These are phyloP conservation scores for Lactarius trivialis DNA, from an alignment of 768 basidiomycete species.

Conservation along the genomic window DNA sequence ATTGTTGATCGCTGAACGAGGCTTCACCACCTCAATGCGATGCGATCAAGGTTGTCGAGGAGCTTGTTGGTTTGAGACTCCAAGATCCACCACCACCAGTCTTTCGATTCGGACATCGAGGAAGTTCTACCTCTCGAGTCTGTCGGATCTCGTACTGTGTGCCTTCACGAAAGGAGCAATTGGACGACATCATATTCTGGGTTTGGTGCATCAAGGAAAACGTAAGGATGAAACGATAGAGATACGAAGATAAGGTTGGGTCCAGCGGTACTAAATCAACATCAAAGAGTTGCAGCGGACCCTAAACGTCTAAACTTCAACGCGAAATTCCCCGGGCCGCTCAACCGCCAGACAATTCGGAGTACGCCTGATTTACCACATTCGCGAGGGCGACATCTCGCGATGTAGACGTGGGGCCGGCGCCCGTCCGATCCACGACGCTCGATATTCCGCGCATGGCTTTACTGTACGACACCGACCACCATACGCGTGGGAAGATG, in stretches of 20 bases:
- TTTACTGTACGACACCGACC: slow-evolving; percentile 13
- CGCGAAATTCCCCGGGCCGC: not conserved
- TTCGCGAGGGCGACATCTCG: not conserved
- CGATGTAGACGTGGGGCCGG: slow-evolving; percentile 7
- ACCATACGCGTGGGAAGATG: slow-evolving; percentile 5
- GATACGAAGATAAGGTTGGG: slow-evolving; percentile 5
- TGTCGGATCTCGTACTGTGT: slow-evolving; percentile 1
- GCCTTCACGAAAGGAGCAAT: slow-evolving; percentile 12
- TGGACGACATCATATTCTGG: not conserved
- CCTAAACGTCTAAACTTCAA: slow-evolving; percentile 13
- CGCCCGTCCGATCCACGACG: slow-evolving; percentile 4
- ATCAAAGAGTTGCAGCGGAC: slow-evolving; percentile 3
- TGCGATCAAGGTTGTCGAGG: too few relatives aligned
- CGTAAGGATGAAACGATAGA: slow-evolving; percentile 23
- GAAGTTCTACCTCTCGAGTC: slow-evolving; percentile 1
- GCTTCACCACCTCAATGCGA: too few relatives aligned
- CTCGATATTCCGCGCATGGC: slow-evolving; percentile 6
- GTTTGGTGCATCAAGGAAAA: slow-evolving; percentile 19
- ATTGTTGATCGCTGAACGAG: too few relatives aligned
- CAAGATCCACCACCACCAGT: too few relatives aligned
- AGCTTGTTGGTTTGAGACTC: too few relatives aligned
- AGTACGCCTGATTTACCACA: slow-evolving; percentile 14
- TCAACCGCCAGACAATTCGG: slow-evolving; percentile 2
- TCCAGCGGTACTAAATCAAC: slow-evolving; percentile 3
- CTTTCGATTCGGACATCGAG: too few relatives aligned